These are phyloP conservation scores for Phytophthora ramorum DNA, from an alignment of 352 stramenopile species.

Conservation along the genomic window DNA sequence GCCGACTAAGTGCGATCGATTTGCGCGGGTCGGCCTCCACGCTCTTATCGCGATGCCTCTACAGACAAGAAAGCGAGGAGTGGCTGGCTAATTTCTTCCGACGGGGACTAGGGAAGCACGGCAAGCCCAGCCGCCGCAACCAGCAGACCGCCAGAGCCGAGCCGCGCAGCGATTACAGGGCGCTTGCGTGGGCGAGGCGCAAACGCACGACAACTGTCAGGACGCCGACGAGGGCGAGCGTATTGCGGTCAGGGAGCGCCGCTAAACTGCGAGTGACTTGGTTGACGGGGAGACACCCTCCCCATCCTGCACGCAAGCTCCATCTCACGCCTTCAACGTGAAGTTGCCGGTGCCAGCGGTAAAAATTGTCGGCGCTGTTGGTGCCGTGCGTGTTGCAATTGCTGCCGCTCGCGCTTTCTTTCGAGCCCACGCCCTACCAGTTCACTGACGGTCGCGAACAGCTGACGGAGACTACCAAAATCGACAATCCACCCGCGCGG, in stretches of 20 bases:
- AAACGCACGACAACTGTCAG: conserved; percentile 35
- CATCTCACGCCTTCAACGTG: conserved; percentile 27
- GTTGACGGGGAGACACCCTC: conserved; percentile 17
- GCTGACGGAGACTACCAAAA: conserved; percentile 43
- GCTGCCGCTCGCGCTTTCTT: background rate
- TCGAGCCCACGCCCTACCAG: background rate
- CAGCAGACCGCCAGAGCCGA: conserved; percentile 13
- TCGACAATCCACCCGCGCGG: conserved; percentile 16
- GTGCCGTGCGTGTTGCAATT: too few relatives aligned
- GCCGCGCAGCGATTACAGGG: conserved; percentile 22
- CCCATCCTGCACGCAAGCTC: conserved; percentile 40
- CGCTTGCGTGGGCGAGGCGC: conserved; percentile 2
- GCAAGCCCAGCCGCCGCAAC: conserved; percentile 21
- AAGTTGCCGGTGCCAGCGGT: background rate
- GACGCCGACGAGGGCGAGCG: background rate
- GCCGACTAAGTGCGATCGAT: conserved; percentile 6
- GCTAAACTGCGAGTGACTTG: conserved; percentile 7
- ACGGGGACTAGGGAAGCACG: conserved; percentile 22
- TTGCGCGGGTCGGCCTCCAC: conserved; percentile 19
- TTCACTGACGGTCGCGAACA: conserved; percentile 1
- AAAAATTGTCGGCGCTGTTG: too few relatives aligned
- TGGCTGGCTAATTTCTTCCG: conserved; percentile 22
- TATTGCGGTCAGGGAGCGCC: background rate
- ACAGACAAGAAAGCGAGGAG: conserved; percentile 41
- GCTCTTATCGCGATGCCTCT: conserved; percentile 46